Evolutionary conservation across 2,329 filamentous ascomycete genomes (phyloP).

Genomic region (Aspergillus alliaceus): DNA sequence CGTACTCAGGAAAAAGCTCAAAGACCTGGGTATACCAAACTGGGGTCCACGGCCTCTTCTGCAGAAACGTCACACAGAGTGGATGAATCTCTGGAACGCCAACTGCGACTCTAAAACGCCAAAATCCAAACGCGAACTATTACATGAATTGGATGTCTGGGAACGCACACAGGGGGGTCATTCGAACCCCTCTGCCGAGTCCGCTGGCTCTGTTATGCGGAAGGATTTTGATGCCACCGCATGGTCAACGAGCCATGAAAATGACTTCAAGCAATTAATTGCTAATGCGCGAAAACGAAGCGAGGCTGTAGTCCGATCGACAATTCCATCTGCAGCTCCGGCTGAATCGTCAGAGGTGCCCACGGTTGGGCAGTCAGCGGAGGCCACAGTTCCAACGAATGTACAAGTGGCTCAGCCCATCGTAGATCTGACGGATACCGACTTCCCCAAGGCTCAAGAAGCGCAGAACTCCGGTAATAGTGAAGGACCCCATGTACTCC

Average conservation of each 20-base stretch:
- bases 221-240: conserved; percentile 83
- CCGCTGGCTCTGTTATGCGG: conserved; percentile 62
- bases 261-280: conserved; percentile 77
- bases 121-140: conserved; percentile 67
- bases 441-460: background rate
- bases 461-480: conserved; percentile 8
- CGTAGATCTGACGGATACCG: conserved; percentile 2
- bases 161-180: conserved; percentile 75
- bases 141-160: conserved; percentile 81
- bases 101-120: conserved; percentile 85
- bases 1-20: conserved; percentile 75
- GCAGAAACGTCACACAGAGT: conserved; percentile 82
- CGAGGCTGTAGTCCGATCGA: conserved; percentile 29
- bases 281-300: conserved; percentile 66
- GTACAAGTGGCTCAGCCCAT: background rate
- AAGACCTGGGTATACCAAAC: conserved; percentile 74
- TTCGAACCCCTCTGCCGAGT: conserved; percentile 35
- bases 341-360: conserved; percentile 6
- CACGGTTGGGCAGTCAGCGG: background rate
- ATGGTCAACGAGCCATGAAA: conserved; percentile 72
- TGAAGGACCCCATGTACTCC: conserved; percentile 3
- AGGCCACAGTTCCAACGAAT: background rate
- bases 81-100: conserved; percentile 94
- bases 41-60: conserved; percentile 68
- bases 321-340: conserved; percentile 18